Conservation (phyloP, 176 grass and related monocot species). For the Oryza punctata region DNA sequence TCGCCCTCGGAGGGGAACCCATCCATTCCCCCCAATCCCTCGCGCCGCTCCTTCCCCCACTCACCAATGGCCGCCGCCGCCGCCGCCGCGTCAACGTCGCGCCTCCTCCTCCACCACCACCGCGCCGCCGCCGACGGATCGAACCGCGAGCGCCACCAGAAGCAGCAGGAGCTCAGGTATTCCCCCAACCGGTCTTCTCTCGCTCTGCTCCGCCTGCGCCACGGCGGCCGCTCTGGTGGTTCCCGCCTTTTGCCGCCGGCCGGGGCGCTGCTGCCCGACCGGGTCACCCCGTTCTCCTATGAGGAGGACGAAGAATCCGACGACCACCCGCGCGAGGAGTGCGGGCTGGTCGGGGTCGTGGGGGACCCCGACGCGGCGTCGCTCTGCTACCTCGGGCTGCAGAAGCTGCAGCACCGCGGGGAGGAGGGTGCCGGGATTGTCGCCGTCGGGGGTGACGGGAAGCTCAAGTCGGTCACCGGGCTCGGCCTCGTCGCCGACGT, state of each 20-base stretch:
- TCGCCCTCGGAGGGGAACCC: background rate
- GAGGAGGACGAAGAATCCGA: slow-evolving; percentile 14
- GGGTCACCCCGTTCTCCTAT: slow-evolving; percentile 27
- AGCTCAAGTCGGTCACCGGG: slow-evolving; percentile 56
- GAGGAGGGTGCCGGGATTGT: slow-evolving; percentile 80
- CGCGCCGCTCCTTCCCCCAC: background rate
- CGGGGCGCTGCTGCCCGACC: slow-evolving; percentile 33
- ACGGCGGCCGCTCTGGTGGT: background rate
- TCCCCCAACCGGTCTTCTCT: background rate
- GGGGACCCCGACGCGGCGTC: slow-evolving; percentile 63
- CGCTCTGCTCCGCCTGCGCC: slow-evolving; percentile 10
- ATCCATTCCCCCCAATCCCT: background rate
- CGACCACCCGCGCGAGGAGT: slow-evolving; percentile 80
- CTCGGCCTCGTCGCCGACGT: slow-evolving; percentile 61
- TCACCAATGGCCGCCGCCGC: background rate
- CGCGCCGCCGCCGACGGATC: background rate
- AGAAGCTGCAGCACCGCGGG: slow-evolving; percentile 82
- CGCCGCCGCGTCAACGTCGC: background rate
- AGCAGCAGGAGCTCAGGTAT: background rate
- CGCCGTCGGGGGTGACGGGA: slow-evolving; percentile 45
- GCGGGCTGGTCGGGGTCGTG: slow-evolving; percentile 67
- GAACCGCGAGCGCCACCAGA: background rate
- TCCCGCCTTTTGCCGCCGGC: background rate
- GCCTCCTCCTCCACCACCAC: slow-evolving; percentile 18
- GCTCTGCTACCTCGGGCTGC: slow-evolving; percentile 65